phyloP scores from a whole-genome alignment of 2,329 filamentous ascomycete genomes.

The Proliferodiscus dingleyae region DNA sequence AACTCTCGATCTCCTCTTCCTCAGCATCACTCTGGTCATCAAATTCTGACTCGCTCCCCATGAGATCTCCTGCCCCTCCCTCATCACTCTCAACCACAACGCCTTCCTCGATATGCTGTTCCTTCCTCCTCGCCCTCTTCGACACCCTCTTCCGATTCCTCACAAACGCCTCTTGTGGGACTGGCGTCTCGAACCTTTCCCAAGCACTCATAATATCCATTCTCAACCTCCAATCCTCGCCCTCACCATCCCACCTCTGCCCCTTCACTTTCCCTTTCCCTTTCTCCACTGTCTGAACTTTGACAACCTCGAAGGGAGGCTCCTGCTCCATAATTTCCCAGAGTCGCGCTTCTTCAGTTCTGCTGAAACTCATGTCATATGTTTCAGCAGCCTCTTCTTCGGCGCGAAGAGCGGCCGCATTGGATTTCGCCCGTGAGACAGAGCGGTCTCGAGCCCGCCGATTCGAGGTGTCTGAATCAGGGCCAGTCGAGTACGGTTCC shows the following conservation, averaged over 20 bases:
- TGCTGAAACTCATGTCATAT: slow-evolving; percentile 23
- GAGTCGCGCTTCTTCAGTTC: slow-evolving; percentile 24
- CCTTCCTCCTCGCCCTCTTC: slow-evolving; percentile 12
- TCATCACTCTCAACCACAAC: slow-evolving; percentile 4
- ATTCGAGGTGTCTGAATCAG: not conserved
- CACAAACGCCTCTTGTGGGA: slow-evolving; percentile 21
- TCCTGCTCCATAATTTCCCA: slow-evolving; percentile 27
- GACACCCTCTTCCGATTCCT: slow-evolving; percentile 16
- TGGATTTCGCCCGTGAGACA: not conserved
- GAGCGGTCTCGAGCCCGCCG: not conserved
- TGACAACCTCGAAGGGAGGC: slow-evolving; percentile 25
- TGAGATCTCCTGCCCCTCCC: too few species aligned
- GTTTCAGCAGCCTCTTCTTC: slow-evolving; percentile 26
- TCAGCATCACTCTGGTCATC: not conserved
- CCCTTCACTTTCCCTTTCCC: slow-evolving; percentile 4
- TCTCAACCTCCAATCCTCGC: slow-evolving; percentile 25
- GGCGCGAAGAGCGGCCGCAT: slow-evolving; percentile 10
- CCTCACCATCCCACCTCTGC: slow-evolving; percentile 2
- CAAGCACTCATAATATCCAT: slow-evolving; percentile 28
- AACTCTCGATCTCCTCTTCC: too few species aligned
- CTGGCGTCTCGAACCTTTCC: slow-evolving; percentile 24
- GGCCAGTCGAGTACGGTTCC: not conserved
- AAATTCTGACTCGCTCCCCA: not conserved
- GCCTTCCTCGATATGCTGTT: too few species aligned
- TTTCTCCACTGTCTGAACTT: slow-evolving; percentile 9